These are phyloP conservation scores for Conidiobolus incongruus DNA, from an alignment of 371 early-diverging fungal genomes.

Conservation along the genomic window DNA sequence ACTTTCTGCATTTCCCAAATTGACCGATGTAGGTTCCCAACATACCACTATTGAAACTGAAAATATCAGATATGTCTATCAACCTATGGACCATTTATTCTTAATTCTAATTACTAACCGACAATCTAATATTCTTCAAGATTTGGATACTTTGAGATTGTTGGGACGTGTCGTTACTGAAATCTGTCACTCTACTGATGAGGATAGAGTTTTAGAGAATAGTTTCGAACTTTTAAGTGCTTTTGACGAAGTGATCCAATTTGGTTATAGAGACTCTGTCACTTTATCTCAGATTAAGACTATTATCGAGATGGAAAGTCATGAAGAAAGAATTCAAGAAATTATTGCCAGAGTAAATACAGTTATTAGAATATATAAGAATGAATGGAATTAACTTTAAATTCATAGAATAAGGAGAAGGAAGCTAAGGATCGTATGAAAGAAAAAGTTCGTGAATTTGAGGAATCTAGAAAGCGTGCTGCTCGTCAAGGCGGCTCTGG, in stretches of 20 bases:
- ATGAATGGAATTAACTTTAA: background rate
- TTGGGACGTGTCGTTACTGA: conserved; percentile 85
- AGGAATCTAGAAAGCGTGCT: conserved; percentile 67
- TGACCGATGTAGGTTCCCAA: conserved; percentile 74
- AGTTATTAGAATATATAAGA: background rate
- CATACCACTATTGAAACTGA: conserved; percentile 95
- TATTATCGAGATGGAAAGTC: conserved; percentile 88
- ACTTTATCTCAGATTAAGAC: conserved; percentile 50
- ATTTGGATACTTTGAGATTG: conserved; percentile 80
- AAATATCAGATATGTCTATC: conserved; percentile 87
- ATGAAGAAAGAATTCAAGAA: conserved; percentile 89
- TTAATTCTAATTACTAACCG: conserved; percentile 19
- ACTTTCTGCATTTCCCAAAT: conserved; percentile 85
- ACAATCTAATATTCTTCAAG: conserved; percentile 68
- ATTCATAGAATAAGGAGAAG: conserved; percentile 67
- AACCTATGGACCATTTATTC: conserved; percentile 86
- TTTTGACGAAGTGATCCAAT: conserved; percentile 88
- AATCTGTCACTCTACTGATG: conserved; percentile 65
- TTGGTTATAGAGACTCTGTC: conserved; percentile 60
- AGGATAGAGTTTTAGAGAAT: conserved; percentile 43
- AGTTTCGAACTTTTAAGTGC: conserved; percentile 76
- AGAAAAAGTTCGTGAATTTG: conserved; percentile 72
- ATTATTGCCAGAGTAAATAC: conserved; percentile 59
- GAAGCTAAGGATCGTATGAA: conserved; percentile 92
- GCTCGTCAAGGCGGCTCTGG: conserved; percentile 10